A percentile compares a stretch with the other conserved stretches of the same genome.
These are phyloP conservation scores for Globisporangium cylindrosporum DNA, from an alignment of 352 stramenopile genomes.

Conservation along the genomic window DNA sequence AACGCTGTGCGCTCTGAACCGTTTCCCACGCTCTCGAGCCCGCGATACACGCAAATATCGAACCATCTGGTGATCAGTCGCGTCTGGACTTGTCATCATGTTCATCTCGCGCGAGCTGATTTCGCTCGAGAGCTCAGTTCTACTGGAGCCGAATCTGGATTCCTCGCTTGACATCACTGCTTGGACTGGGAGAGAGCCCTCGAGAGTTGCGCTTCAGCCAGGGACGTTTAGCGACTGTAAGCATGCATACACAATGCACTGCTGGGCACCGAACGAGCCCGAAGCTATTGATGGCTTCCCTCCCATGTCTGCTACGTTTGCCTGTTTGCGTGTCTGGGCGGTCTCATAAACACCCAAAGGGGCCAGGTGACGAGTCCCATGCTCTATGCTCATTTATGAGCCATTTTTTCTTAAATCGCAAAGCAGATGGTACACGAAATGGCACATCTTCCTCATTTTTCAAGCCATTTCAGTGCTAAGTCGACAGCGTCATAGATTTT, in stretches of 20 bases:
- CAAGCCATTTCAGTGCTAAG: neutral
- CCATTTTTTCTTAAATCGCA: slow-evolving; percentile 2
- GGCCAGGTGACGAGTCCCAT: neutral
- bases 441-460: slow-evolving; percentile 4
- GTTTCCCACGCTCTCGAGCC: no score
- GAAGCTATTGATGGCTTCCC: neutral
- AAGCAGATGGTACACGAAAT: slow-evolving; percentile 3
- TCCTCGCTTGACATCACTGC: neutral
- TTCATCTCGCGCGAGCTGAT: neutral
- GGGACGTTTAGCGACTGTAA: neutral
- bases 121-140: neutral
- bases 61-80: neutral
- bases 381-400: slow-evolving; percentile 1
- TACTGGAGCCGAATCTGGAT: neutral
- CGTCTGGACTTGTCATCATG: neutral
- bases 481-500: neutral
- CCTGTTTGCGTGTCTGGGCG: neutral
- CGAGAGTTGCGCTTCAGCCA: neutral
- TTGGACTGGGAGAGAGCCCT: neutral
- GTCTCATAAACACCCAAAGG: neutral
- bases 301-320: neutral
- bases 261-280: neutral
- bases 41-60: neutral
- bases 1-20: no score
- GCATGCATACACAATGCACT: neutral